Percentiles rank a stretch among this genome's conserved stretches.
These are phyloP conservation scores for Catunica adiposa DNA, from an alignment of 2,329 filamentous ascomycete species.

Conservation along the genomic window DNA sequence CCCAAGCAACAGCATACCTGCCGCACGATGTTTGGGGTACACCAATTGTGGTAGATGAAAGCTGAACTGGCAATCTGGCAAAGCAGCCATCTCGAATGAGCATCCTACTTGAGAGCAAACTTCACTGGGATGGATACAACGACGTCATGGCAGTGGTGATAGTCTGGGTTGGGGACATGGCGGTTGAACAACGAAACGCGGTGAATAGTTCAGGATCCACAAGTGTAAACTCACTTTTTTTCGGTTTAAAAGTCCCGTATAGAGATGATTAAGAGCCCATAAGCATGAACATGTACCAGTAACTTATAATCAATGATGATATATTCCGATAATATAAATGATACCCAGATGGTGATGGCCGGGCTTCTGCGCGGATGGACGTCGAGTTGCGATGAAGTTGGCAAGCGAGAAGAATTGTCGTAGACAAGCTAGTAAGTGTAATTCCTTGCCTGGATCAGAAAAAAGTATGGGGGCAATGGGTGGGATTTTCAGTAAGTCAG, in stretches of 20 bases:
- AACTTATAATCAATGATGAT: too few species aligned
- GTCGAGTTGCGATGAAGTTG: constrained; percentile 12
- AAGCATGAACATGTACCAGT: too few species aligned
- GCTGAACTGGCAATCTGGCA: too few species aligned
- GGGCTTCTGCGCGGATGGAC: constrained; percentile 12
- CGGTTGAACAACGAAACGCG: constrained; percentile 12
- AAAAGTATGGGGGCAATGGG: constrained; percentile 8
- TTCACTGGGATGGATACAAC: background rate
- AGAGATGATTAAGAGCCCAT: too few species aligned
- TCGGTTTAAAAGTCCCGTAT: background rate
- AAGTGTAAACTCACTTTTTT: too few species aligned
- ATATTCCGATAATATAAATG: constrained; percentile 1
- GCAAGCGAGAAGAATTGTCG: constrained; percentile 14
- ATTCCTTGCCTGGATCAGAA: constrained; percentile 10
- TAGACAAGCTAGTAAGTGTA: background rate
- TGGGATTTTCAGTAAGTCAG: background rate
- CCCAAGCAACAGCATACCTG: background rate
- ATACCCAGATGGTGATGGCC: constrained; percentile 12
- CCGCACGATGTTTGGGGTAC: too few species aligned
- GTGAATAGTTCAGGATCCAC: constrained; percentile 1
- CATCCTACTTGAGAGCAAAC: background rate
- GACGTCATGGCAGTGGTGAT: constrained; percentile 10
- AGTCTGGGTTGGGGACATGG: constrained; percentile 5
- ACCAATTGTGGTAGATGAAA: too few species aligned
- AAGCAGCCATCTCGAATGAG: too few species aligned